phyloP scores from a whole-genome alignment of 331 rosid genomes.

The Pyrus hybrid region DNA sequence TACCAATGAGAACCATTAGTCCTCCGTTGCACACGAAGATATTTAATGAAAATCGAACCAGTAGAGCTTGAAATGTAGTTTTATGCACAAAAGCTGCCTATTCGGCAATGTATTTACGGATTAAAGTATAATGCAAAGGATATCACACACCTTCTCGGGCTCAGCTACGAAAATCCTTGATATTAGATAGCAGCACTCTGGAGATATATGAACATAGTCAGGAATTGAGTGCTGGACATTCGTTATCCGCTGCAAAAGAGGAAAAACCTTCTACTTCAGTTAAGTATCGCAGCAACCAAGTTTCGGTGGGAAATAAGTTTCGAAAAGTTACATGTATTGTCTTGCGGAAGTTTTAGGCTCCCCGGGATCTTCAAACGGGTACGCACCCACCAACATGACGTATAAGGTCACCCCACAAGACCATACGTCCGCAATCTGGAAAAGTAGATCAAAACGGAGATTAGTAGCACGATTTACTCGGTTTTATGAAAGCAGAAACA shows the following conservation, averaged over 20 bases:
- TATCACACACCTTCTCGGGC: slow-evolving; percentile 53
- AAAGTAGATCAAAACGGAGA: not conserved
- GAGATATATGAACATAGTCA: slow-evolving; percentile 84
- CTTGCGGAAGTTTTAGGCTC: slow-evolving; percentile 95
- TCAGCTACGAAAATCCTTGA: slow-evolving; percentile 90
- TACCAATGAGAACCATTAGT: too few relatives aligned
- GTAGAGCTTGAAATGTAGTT: too few relatives aligned
- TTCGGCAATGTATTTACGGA: not conserved
- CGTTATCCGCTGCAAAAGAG: slow-evolving; percentile 72
- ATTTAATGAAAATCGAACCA: too few relatives aligned
- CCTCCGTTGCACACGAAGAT: too few relatives aligned
- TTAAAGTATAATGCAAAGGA: not conserved
- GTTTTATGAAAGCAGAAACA: not conserved
- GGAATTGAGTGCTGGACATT: slow-evolving; percentile 95
- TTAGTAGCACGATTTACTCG: not conserved
- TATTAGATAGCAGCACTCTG: slow-evolving; percentile 74
- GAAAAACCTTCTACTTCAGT: slow-evolving; percentile 7
- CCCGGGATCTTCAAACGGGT: slow-evolving; percentile 93
- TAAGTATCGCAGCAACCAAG: slow-evolving; percentile 7
- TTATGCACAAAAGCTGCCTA: not conserved
- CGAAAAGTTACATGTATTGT: slow-evolving; percentile 65
- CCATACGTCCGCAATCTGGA: slow-evolving; percentile 98
- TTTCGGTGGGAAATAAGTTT: not conserved
- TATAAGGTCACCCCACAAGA: slow-evolving; percentile 97
- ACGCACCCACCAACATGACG: slow-evolving; percentile 97